Evolutionary conservation across 805 yeast genomes (phyloP), one percentile per base, ranked within the genome.

Genomic region (Gaillardinia entomophila): DNA sequence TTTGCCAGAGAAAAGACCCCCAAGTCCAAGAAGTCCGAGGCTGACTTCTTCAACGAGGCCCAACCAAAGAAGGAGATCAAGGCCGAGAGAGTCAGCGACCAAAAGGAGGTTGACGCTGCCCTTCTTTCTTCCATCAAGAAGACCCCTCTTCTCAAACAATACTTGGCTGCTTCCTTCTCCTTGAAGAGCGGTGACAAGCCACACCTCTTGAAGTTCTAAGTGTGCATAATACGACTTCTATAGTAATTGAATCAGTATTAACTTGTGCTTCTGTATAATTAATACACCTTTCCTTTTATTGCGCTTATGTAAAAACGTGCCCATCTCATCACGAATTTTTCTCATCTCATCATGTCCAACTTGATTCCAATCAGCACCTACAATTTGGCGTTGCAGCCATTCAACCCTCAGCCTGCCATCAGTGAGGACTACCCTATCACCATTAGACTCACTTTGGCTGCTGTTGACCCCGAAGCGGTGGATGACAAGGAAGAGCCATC

Each of bases 121-220:
- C 76, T 90, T 65, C 74, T 92, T 62, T 73, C 90, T 57, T 92
- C 85, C 75, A 84, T 92, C 77, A 88, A 89, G 82, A 85, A 88
- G 79, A 88, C 96, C 60, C 95, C 97, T 68, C 79, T 87, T 66
- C 83, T 90, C 71, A 86, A 87, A 73, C 95, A 89, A 75, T 90
- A 90, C 84, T 80, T 90, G 66, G 82, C 96, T 54, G 68, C 96
- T 57, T 75, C 95, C 52, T 90, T 90, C 89, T 83, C 96, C 55
- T 82, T 92, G 73, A 89, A 87, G 84, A 79, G 77, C 73, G 97
- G 97, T 72, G 98, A 90, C 79, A 87, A 75, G 72, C 98, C 97
- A 62, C 97, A 90, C 73, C 80, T 84, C 68, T 85, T 92, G 82
- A 87, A 85, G 78, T 90, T 92, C 73, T 90, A 88, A 82, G 17